Conservation (phyloP, 2,329 filamentous ascomycete species). For the Nannizziopsis barbatae region DNA sequence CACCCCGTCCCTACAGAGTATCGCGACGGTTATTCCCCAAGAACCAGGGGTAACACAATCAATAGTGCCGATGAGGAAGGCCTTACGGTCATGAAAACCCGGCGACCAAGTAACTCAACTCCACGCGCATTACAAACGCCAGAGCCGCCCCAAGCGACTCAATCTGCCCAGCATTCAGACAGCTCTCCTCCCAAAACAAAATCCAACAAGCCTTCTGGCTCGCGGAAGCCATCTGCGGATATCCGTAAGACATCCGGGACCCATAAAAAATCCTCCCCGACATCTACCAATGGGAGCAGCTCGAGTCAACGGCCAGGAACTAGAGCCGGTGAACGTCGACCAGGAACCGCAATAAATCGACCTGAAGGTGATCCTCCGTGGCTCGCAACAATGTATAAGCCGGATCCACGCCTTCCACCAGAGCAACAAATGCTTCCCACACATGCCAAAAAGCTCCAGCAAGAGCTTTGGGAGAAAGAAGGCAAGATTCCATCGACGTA, state of each 20-base stretch:
- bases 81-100: slow-evolving; percentile 49
- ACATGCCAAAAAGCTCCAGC: slow-evolving; percentile 78
- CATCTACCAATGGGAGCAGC: slow-evolving; percentile 26
- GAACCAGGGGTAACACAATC: slow-evolving; percentile 47
- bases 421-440: slow-evolving; percentile 94
- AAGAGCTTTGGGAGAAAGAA: slow-evolving; percentile 91
- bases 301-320: slow-evolving; percentile 49
- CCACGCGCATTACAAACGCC: slow-evolving; percentile 16
- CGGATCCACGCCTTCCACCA: slow-evolving; percentile 82
- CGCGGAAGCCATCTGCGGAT: slow-evolving; percentile 30
- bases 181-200: slow-evolving; percentile 19
- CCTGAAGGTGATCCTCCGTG: slow-evolving; percentile 94
- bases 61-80: slow-evolving; percentile 49
- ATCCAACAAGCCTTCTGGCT: slow-evolving; percentile 23
- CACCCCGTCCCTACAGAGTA: slow-evolving; percentile 61
- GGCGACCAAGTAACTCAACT: slow-evolving; percentile 53
- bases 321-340: slow-evolving; percentile 46
- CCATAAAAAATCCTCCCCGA: slow-evolving; percentile 27
- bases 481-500: slow-evolving; percentile 77
- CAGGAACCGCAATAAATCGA: slow-evolving; percentile 48
- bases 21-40: slow-evolving; percentile 56
- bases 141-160: slow-evolving; percentile 16
- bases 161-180: slow-evolving; percentile 11
- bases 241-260: slow-evolving; percentile 32
- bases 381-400: slow-evolving; percentile 90